These are phyloP conservation scores for Metarhizium rileyi DNA, from an alignment of 2,329 filamentous ascomycete genomes.

Conservation along the genomic window DNA sequence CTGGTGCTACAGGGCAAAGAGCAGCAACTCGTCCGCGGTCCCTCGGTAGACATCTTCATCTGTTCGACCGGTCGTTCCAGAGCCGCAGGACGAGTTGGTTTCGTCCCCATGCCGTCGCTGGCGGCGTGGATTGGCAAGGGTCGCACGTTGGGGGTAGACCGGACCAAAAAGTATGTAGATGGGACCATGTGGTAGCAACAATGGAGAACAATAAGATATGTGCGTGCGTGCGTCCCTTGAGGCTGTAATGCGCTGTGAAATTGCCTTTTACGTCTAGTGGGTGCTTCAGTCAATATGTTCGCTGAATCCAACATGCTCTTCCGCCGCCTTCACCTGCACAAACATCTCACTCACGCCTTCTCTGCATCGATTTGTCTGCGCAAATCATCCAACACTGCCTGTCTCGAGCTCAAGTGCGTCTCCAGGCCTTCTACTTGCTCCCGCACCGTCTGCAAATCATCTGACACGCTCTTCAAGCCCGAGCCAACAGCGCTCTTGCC, in stretches of 20 bases:
- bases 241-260: conserved; percentile 1
- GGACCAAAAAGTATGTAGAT: conserved; percentile 34
- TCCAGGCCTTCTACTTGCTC: conserved; percentile 92
- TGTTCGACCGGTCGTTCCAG: conserved; percentile 39
- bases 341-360: conserved; percentile 35
- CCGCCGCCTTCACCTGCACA: not conserved
- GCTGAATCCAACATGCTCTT: not conserved
- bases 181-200: conserved; percentile 41
- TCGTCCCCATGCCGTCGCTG: conserved; percentile 39
- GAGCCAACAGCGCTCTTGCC: conserved; percentile 60
- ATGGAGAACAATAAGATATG: conserved; percentile 6
- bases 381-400: conserved; percentile 67
- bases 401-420: conserved; percentile 65
- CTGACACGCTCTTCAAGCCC: conserved; percentile 64
- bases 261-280: not conserved
- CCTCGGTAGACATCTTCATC: conserved; percentile 39
- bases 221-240: not conserved
- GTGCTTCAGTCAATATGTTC: not conserved
- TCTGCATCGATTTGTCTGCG: conserved; percentile 79
- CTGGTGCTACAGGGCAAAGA: conserved; percentile 33
- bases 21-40: conserved; percentile 33
- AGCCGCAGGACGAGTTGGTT: conserved; percentile 38
- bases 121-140: conserved; percentile 43
- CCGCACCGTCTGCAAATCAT: conserved; percentile 81
- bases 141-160: conserved; percentile 36